Conservation (phyloP, 257 asterid species). For the Solanum lycopersicoides region DNA sequence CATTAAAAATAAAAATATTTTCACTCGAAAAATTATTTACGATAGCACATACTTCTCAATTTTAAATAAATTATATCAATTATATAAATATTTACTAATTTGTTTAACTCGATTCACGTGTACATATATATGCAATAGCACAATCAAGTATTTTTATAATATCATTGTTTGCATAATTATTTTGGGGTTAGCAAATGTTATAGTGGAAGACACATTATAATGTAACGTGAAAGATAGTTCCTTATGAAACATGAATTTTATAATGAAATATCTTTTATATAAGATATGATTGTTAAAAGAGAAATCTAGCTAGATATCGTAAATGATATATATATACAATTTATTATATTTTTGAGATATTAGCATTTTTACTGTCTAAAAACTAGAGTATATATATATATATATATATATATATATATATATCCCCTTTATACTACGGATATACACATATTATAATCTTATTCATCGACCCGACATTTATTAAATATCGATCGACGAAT, state of each 20-base stretch:
- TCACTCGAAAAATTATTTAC: no score
- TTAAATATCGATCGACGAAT: no score
- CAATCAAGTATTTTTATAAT: not conserved
- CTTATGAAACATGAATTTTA: not conserved
- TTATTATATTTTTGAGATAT: no score
- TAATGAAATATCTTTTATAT: not conserved
- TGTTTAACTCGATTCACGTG: not conserved
- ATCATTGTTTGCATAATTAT: not conserved
- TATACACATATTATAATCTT: no score
- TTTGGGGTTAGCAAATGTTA: not conserved
- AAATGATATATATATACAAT: no score
- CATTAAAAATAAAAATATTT: no score
- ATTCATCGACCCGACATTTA: no score
- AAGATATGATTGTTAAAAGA: not conserved
- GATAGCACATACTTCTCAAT: not conserved
- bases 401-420: no score
- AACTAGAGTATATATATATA: no score
- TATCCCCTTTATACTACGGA: no score
- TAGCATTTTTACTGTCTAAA: no score
- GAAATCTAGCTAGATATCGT: not conserved
- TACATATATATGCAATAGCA: no score
- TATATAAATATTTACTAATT: not conserved
- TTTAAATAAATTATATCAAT: accelerated
- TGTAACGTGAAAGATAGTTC: not conserved
- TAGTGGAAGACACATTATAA: not conserved